A percentile compares a stretch with the other conserved stretches of the same genome.
phyloP scores from a whole-genome alignment of 805 yeast species.

The Nakazawaea wickerhamii region DNA sequence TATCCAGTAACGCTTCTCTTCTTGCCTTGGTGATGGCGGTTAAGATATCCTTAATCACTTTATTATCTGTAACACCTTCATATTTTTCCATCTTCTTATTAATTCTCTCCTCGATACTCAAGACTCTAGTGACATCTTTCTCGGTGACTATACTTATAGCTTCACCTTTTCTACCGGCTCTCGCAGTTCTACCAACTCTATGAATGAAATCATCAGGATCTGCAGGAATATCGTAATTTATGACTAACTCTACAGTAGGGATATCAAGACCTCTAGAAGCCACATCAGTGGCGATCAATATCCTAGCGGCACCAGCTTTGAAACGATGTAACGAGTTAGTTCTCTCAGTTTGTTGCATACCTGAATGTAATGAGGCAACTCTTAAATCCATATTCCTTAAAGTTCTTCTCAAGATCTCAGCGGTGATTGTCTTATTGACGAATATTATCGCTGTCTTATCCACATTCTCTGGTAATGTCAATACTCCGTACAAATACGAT shows the following conservation, averaged over 20 bases:
- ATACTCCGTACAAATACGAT: conserved; percentile 69
- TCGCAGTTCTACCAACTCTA: conserved; percentile 94
- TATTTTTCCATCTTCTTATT: conserved; percentile 75
- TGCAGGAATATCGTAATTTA: conserved; percentile 76
- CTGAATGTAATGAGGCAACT: conserved; percentile 89
- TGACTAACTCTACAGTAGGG: conserved; percentile 71
- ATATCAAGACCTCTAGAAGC: conserved; percentile 90
- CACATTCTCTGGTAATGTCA: conserved; percentile 56
- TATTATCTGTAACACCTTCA: conserved; percentile 66
- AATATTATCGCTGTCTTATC: conserved; percentile 77
- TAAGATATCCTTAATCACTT: conserved; percentile 67
- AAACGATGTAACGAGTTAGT: conserved; percentile 88
- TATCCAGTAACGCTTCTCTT: conserved; percentile 85
- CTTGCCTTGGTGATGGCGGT: conserved; percentile 73
- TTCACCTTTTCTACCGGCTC: conserved; percentile 91
- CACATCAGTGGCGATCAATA: conserved; percentile 89
- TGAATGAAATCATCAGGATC: conserved; percentile 82
- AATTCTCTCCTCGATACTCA: conserved; percentile 83
- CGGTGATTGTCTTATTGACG: conserved; percentile 86
- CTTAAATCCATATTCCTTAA: conserved; percentile 67
- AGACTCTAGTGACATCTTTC: conserved; percentile 73
- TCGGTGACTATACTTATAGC: conserved; percentile 80
- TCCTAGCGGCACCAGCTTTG: conserved; percentile 90
- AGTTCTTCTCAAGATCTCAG: conserved; percentile 80
- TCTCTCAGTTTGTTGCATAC: conserved; percentile 90